phyloP scores from a whole-genome alignment of 2,329 filamentous ascomycete species.

The Colletotrichum sp. region DNA sequence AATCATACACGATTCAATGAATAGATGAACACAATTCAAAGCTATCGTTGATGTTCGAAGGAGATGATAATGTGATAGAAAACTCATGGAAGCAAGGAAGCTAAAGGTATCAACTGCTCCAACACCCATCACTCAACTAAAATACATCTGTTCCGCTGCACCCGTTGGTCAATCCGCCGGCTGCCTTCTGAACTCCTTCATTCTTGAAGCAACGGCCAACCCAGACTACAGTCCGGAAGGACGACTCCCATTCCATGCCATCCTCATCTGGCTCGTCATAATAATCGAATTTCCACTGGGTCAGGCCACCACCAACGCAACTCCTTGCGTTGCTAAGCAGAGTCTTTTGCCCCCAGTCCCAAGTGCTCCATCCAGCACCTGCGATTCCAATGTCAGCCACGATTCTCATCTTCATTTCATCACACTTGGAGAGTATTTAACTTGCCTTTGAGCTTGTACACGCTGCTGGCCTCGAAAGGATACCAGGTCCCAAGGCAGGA shows the following conservation, averaged over 20 bases:
- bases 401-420: neutral
- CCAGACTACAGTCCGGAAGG: neutral
- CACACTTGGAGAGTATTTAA: neutral
- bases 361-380: neutral
- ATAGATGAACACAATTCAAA: neutral
- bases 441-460: neutral
- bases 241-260: neutral
- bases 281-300: neutral
- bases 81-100: fast-evolving
- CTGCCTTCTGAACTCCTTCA: neutral
- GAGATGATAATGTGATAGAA: fast-evolving
- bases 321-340: neutral
- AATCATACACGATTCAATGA: neutral
- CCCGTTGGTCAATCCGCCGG: neutral
- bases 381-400: neutral
- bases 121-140: neutral
- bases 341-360: neutral
- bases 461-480: neutral
- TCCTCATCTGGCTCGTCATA: neutral
- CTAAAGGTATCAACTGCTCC: neutral
- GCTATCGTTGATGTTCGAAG: fast-evolving
- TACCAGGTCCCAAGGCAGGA: neutral
- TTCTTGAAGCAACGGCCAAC: neutral
- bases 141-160: neutral
- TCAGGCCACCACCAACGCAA: neutral